Evolutionary conservation across 139 green algal species (phyloP).

Genomic region (Desmodesmus armatus): DNA sequence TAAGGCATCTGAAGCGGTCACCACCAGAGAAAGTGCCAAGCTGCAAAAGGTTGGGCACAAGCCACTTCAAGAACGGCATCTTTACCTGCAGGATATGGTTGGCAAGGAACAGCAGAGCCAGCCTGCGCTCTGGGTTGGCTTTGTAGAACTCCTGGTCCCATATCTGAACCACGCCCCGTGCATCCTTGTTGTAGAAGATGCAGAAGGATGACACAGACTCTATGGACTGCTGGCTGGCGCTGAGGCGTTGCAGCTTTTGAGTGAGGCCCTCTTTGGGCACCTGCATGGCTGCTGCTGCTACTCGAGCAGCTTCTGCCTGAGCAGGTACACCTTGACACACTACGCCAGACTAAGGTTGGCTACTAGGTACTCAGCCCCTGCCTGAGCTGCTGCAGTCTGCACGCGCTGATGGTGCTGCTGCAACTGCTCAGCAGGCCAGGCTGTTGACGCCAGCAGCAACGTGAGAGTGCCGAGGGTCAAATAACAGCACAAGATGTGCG

Average conservation of each 20-base stretch:
- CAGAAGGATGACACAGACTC: constrained; percentile 62
- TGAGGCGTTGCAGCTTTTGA: constrained; percentile 55
- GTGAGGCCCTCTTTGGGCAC: constrained; percentile 46
- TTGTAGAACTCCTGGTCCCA: constrained; percentile 63
- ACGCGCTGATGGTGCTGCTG: not conserved
- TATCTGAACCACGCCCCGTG: constrained; percentile 55
- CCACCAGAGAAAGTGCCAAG: no score
- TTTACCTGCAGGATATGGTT: constrained; percentile 74
- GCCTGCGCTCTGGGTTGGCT: constrained; percentile 40
- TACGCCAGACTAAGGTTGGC: no score
- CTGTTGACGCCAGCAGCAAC: no score
- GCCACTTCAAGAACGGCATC: no score
- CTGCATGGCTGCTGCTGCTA: constrained; percentile 5
- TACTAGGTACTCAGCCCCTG: no score
- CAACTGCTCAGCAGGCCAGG: not conserved
- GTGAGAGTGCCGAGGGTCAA: no score
- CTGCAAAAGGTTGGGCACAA: no score
- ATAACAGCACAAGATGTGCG: no score
- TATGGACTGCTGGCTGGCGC: constrained; percentile 61
- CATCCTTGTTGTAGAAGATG: constrained; percentile 65
- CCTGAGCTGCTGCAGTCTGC: not conserved
- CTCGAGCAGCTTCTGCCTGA: no score
- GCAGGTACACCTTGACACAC: no score
- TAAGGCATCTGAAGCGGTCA: no score
- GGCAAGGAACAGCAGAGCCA: constrained; percentile 62